Conservation (phyloP, 306 rosid species). For the Quercus wislizeni region DNA sequence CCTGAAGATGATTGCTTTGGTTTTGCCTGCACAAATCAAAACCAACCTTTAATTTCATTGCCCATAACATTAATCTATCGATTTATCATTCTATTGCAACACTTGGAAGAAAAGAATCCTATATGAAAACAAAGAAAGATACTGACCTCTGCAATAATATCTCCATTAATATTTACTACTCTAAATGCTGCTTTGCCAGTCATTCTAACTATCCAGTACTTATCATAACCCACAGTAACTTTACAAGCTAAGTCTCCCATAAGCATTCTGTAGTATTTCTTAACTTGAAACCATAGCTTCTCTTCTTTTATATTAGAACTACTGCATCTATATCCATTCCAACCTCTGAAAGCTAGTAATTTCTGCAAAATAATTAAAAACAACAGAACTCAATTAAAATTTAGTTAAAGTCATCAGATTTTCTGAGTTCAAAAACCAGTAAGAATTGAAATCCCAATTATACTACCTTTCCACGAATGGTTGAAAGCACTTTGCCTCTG, state of each 20-base stretch:
- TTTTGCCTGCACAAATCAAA: conserved; percentile 52
- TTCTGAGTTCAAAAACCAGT: neutral
- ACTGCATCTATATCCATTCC: conserved; percentile 63
- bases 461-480: conserved; percentile 47
- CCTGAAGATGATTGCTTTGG: conserved; percentile 53
- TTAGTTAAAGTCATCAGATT: neutral
- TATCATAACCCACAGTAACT: conserved; percentile 49
- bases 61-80: neutral
- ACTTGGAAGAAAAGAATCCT: neutral
- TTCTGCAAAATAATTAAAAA: conserved; percentile 36
- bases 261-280: conserved; percentile 37
- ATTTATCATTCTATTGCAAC: no score
- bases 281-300: conserved; percentile 62
- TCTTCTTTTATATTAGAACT: conserved; percentile 21
- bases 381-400: neutral
- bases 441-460: neutral
- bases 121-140: neutral
- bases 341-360: conserved; percentile 54
- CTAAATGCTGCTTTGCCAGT: conserved; percentile 43
- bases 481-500: conserved; percentile 55
- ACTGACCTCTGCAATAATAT: conserved; percentile 70
- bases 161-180: conserved; percentile 48
- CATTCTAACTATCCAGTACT: conserved; percentile 41
- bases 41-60: neutral
- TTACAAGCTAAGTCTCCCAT: conserved; percentile 46